Evolutionary conservation across 1,284 basidiomycete species (phyloP).

Genomic region (Acaromyces ingoldii): DNA sequence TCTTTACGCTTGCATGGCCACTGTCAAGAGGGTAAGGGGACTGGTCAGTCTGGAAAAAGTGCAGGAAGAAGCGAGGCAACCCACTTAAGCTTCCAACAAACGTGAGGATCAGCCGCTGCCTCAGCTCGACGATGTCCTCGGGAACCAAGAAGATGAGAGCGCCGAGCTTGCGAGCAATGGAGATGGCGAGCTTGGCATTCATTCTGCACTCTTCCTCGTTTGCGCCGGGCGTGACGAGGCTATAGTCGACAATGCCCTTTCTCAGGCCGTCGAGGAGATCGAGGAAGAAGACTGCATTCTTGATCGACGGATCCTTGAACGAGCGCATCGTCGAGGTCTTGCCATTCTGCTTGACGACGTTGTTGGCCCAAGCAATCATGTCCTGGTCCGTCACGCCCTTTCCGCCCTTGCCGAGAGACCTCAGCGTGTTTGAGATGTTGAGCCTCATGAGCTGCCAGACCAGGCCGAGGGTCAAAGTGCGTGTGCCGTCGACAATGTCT

Average conservation of each 20-base stretch:
- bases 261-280: slow-evolving; percentile 84
- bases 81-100: slow-evolving; percentile 58
- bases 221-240: slow-evolving; percentile 66
- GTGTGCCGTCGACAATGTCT: slow-evolving; percentile 87
- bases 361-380: slow-evolving; percentile 94
- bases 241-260: slow-evolving; percentile 91
- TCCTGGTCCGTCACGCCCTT: slow-evolving; percentile 81
- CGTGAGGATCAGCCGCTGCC: slow-evolving; percentile 55
- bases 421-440: slow-evolving; percentile 88
- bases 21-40: not conserved
- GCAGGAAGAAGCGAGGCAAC: too few relatives aligned
- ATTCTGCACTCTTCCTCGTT: slow-evolving; percentile 82
- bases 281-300: slow-evolving; percentile 87
- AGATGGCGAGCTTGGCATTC: slow-evolving; percentile 85
- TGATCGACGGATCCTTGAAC: slow-evolving; percentile 89
- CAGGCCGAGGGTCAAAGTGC: slow-evolving; percentile 86
- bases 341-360: slow-evolving; percentile 71
- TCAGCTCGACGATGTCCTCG: slow-evolving; percentile 61
- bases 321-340: slow-evolving; percentile 69
- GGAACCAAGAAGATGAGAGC: slow-evolving; percentile 95
- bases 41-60: too few relatives aligned
- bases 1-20: not conserved
- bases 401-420: slow-evolving; percentile 67
- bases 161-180: slow-evolving; percentile 94
- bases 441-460: slow-evolving; percentile 97